Percentiles rank a stretch among this genome's conserved stretches.
Conservation (phyloP, 306 rosid species). For the Dalbergia cultrata region DNA sequence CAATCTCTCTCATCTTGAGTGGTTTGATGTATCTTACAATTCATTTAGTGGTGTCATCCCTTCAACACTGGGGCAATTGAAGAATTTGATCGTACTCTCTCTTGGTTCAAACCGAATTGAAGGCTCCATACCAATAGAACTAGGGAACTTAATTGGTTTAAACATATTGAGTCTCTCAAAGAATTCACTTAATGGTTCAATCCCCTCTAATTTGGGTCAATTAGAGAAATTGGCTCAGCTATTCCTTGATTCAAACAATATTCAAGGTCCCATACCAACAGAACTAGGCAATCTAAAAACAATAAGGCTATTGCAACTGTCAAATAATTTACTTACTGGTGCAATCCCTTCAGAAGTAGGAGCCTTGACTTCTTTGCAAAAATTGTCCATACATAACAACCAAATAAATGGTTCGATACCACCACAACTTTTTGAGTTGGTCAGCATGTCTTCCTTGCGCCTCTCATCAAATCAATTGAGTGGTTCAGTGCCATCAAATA, state of each 20-base stretch:
- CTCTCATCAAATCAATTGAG: background rate
- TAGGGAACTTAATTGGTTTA: background rate
- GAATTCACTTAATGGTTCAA: background rate
- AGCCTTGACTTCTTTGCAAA: background rate
- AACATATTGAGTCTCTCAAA: background rate
- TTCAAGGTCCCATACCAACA: background rate
- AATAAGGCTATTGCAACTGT: background rate
- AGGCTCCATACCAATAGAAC: background rate
- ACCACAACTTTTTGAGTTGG: background rate
- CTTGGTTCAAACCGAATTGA: background rate
- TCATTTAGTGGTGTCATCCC: background rate
- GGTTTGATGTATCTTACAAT: background rate
- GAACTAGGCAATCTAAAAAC: background rate
- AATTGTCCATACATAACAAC: background rate
- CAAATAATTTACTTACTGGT: background rate
- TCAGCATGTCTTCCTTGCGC: background rate
- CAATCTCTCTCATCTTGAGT: background rate
- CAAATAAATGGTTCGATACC: background rate
- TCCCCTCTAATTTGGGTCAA: background rate
- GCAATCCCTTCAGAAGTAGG: background rate
- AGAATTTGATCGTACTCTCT: background rate
- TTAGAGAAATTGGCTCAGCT: background rate
- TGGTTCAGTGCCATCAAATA: conserved; percentile 6
- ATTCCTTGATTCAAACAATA: background rate
- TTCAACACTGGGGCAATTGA: background rate